Evolutionary conservation across 2,329 filamentous ascomycete species (phyloP).

Genomic region (Alternaria novae-zelandiae): DNA sequence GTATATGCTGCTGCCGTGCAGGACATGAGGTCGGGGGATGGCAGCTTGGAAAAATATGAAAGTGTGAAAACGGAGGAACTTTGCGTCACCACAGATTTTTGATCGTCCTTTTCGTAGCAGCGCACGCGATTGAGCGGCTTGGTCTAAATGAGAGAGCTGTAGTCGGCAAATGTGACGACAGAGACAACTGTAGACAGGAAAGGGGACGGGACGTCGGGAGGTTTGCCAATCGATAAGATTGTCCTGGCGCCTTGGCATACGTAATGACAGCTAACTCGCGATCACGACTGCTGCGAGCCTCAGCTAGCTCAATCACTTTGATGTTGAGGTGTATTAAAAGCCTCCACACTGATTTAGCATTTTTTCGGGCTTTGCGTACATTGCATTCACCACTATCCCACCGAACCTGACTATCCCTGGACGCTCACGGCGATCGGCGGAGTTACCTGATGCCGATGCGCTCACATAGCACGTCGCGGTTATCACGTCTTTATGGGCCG

Average conservation of each 20-base stretch:
- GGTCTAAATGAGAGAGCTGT: background rate
- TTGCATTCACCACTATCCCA: background rate
- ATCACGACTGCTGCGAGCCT: background rate
- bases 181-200: background rate
- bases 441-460: background rate
- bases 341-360: background rate
- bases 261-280: too few relatives aligned
- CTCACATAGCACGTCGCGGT: background rate
- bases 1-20: background rate
- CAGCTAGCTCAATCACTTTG: background rate
- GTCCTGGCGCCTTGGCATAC: background rate
- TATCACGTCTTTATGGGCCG: background rate
- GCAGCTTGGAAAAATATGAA: background rate
- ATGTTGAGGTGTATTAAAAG: background rate
- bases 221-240: background rate
- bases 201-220: background rate
- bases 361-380: too few relatives aligned
- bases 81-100: background rate
- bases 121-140: background rate
- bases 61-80: background rate
- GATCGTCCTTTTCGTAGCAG: background rate
- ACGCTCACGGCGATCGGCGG: background rate
- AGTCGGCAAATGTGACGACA: background rate
- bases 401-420: background rate
- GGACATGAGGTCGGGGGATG: background rate